These are phyloP conservation scores for Termitomyces sp. DNA, from an alignment of 768 basidiomycete species.

Conservation along the genomic window DNA sequence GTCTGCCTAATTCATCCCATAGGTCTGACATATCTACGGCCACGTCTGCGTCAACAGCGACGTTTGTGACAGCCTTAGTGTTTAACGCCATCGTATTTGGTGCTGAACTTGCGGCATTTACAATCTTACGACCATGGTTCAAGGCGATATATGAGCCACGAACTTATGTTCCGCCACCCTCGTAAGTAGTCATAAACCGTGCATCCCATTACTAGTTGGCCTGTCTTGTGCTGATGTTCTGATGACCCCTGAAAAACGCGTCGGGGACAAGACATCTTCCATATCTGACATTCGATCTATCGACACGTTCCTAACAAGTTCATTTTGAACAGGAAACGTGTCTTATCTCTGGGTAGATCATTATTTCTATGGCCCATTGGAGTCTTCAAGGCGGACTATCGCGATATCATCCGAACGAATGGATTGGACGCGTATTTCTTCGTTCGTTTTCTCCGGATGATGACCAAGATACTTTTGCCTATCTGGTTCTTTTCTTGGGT, in stretches of 20 bases:
- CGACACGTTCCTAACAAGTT: neutral
- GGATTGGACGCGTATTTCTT: slow-evolving; percentile 94
- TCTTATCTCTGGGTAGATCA: slow-evolving; percentile 44
- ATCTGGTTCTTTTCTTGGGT: slow-evolving; percentile 91
- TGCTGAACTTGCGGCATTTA: slow-evolving; percentile 71
- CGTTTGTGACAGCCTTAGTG: slow-evolving; percentile 82
- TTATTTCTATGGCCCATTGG: slow-evolving; percentile 66
- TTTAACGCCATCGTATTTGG: slow-evolving; percentile 78
- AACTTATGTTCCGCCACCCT: slow-evolving; percentile 54
- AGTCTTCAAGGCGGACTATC: slow-evolving; percentile 60
- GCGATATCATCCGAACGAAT: slow-evolving; percentile 60
- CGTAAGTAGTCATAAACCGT: slow-evolving; percentile 28
- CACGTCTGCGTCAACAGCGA: slow-evolving; percentile 61
- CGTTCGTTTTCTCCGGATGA: slow-evolving; percentile 84
- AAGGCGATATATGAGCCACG: slow-evolving; percentile 88
- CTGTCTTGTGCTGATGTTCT: too few relatives aligned
- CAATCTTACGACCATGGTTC: slow-evolving; percentile 82
- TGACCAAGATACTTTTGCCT: slow-evolving; percentile 78
- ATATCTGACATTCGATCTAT: neutral
- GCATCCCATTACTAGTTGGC: neutral
- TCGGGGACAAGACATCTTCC: neutral
- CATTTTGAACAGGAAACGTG: slow-evolving; percentile 49
- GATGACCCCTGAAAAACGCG: neutral
- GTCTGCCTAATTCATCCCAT: neutral
- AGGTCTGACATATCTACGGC: slow-evolving; percentile 43